phyloP scores from a whole-genome alignment of 805 yeast genomes.

The Wickerhamomyces chambardii region DNA sequence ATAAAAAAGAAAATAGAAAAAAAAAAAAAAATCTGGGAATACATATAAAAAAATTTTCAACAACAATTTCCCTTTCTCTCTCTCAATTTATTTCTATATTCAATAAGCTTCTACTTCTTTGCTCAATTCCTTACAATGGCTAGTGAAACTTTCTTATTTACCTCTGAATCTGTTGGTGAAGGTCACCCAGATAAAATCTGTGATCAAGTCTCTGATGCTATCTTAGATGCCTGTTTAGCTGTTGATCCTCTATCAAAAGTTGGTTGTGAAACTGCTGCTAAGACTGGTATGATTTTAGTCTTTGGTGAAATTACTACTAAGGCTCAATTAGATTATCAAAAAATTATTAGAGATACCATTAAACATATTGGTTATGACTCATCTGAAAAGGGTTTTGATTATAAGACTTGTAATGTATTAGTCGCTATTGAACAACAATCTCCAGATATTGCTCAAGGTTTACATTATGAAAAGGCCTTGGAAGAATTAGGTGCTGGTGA shows the following conservation, averaged over 20 bases:
- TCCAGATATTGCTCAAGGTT: conserved; percentile 98
- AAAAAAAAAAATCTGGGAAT: too few species aligned
- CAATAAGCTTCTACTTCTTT: too few species aligned
- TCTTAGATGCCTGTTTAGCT: conserved; percentile 92
- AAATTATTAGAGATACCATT: conserved; percentile 95
- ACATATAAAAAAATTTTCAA: too few species aligned
- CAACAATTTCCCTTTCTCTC: too few species aligned
- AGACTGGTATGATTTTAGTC: conserved; percentile 99
- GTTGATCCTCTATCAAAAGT: conserved; percentile 97
- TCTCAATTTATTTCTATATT: too few species aligned
- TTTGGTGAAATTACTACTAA: conserved; percentile 99
- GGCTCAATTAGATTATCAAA: conserved; percentile 93
- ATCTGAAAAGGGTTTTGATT: conserved; percentile 95
- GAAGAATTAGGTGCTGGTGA: conserved; percentile 99
- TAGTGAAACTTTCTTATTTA: conserved; percentile 47
- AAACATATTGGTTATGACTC: conserved; percentile 97
- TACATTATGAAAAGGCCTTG: conserved; percentile 89
- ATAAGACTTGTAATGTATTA: conserved; percentile 97
- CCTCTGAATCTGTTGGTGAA: conserved; percentile 90
- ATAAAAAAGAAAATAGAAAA: too few species aligned
- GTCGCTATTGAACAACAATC: conserved; percentile 99
- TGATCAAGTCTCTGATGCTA: conserved; percentile 98
- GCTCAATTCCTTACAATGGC: conserved; percentile 6
- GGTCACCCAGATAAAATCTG: conserved; percentile 96
- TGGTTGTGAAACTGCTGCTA: conserved; percentile 98